Conservation (phyloP, 306 rosid species). For the Medicago arabica region DNA sequence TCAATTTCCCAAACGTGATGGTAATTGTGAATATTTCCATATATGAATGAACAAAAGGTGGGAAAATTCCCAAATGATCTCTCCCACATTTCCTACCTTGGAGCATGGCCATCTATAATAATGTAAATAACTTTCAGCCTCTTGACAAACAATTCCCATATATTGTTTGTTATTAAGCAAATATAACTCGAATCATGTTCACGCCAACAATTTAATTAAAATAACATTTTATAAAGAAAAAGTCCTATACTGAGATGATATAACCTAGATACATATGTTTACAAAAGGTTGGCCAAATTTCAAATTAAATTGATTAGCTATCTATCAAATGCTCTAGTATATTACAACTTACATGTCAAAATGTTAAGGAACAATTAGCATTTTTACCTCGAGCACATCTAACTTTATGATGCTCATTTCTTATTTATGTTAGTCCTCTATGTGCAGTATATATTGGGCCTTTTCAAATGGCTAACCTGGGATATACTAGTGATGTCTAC, state of each 20-base stretch:
- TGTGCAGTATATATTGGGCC: constrained; percentile 25
- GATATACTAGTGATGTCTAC: constrained; percentile 29
- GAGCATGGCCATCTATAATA: constrained; percentile 3
- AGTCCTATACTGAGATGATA: neutral
- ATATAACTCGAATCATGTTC: neutral
- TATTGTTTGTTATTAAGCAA: neutral
- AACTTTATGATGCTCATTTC: neutral
- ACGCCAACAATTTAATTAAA: neutral
- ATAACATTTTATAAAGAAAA: neutral
- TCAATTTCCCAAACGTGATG: too few species aligned
- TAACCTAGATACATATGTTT: neutral
- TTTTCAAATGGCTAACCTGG: constrained; percentile 25
- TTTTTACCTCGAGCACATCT: constrained; percentile 12
- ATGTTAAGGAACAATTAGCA: neutral
- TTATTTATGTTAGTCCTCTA: constrained; percentile 12
- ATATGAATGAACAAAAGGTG: too few species aligned
- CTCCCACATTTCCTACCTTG: neutral
- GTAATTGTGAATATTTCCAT: too few species aligned
- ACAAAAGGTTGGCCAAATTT: neutral
- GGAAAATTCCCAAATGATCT: neutral
- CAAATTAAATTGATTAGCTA: constrained; percentile 6
- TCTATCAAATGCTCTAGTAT: neutral
- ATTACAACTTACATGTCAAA: neutral
- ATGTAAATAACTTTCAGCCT: constrained; percentile 9
- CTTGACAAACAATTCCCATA: neutral